Percentiles rank a stretch among this genome's conserved stretches.
phyloP scores from a whole-genome alignment of 108 stramenopile species.

The Asterionellopsis glacialis region DNA sequence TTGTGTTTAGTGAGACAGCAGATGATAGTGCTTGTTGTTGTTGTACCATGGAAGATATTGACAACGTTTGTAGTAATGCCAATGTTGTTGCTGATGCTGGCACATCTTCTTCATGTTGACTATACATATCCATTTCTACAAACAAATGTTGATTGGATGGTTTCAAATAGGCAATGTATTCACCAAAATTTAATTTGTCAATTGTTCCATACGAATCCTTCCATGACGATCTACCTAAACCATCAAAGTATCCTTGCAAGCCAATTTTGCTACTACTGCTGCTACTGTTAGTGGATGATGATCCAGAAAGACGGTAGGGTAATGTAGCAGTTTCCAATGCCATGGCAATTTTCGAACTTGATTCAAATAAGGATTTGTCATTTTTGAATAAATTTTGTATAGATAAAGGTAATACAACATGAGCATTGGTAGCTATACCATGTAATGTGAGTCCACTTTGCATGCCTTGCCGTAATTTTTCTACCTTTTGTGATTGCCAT shows the following conservation, averaged over 20 bases:
- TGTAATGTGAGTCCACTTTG: constrained; percentile 53
- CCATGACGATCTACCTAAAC: constrained; percentile 1
- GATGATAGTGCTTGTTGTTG: no score
- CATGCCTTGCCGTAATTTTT: constrained; percentile 38
- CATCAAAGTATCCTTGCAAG: constrained; percentile 29
- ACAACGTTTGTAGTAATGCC: no score
- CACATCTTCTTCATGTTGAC: background rate
- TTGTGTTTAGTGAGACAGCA: no score
- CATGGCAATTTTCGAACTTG: constrained; percentile 54
- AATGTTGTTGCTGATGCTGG: constrained; percentile 3
- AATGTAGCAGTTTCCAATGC: constrained; percentile 67
- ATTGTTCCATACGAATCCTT: constrained; percentile 39
- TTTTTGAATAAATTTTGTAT: constrained; percentile 14
- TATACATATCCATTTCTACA: constrained; percentile 47
- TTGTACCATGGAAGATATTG: no score
- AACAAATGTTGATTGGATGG: constrained; percentile 51
- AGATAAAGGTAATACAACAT: constrained; percentile 52
- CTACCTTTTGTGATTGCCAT: constrained; percentile 34
- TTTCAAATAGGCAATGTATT: constrained; percentile 51
- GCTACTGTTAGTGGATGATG: constrained; percentile 12
- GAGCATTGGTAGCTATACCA: constrained; percentile 49
- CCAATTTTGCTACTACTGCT: constrained; percentile 41
- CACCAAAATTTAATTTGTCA: constrained; percentile 43
- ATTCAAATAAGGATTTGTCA: constrained; percentile 31
- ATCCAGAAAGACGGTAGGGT: constrained; percentile 40